These are phyloP conservation scores for Suhomyces vadensis DNA, from an alignment of 805 yeast species.

Conservation along the genomic window DNA sequence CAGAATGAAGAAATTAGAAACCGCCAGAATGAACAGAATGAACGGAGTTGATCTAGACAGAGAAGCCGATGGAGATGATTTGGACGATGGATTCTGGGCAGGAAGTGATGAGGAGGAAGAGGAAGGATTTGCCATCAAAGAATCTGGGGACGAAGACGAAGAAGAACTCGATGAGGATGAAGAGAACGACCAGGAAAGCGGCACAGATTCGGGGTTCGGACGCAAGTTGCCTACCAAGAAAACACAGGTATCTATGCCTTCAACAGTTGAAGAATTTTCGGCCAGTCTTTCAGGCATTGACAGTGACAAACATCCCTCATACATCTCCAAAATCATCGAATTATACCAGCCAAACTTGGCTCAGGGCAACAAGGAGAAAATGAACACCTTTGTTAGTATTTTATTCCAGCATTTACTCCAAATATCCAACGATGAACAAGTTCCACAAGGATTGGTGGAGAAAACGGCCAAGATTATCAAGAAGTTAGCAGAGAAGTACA, in stretches of 20 bases:
- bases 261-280: constrained; percentile 31
- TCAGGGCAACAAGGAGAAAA: constrained; percentile 75
- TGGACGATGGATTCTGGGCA: constrained; percentile 68
- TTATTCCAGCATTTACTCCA: constrained; percentile 62
- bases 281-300: constrained; percentile 32
- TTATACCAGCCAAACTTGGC: constrained; percentile 75
- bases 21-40: constrained; percentile 72
- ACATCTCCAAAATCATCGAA: constrained; percentile 57
- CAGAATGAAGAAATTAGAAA: constrained; percentile 62
- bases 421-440: constrained; percentile 39
- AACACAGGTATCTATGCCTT: constrained; percentile 28
- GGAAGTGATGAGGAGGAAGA: constrained; percentile 49
- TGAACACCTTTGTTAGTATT: constrained; percentile 62
- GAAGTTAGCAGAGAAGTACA: constrained; percentile 63
- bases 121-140: constrained; percentile 37
- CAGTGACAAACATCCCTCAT: constrained; percentile 44
- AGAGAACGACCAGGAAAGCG: constrained; percentile 27
- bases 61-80: constrained; percentile 65
- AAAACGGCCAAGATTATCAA: constrained; percentile 50
- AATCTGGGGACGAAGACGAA: constrained; percentile 37
- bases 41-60: constrained; percentile 55
- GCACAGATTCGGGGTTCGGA: constrained; percentile 20
- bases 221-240: constrained; percentile 9
- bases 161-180: constrained; percentile 31
- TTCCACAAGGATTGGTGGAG: constrained; percentile 30